Base-by-base conservation (phyloP, 2,329 filamentous ascomycete genomes). In the Fusarium nurragi region DNA sequence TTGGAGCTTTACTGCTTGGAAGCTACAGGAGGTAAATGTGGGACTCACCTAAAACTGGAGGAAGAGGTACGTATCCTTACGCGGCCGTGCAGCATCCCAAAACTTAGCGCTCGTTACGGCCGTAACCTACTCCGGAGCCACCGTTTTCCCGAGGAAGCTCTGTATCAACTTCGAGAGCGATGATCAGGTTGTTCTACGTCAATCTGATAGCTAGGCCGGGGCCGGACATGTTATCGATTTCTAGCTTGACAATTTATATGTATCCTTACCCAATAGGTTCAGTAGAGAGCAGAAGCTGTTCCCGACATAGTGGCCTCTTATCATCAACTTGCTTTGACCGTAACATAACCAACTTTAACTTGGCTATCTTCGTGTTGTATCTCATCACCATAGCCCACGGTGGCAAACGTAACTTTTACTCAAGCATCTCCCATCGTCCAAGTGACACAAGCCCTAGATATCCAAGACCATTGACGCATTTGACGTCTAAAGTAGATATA, bases 401-500 rank as follows among this genome's bases (percentile, higher is more conserved):
- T 47, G 38, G 37, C 21, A 38, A 22, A 38, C 16, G 30, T 45
- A 47, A n/a, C 30, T 49, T 39, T 43, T 28, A 26, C 40, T 53
- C 22, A 38, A 45, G 21, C n/a, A 36, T 51, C 23, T 51, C 21
- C 23, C 18, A 51, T 40, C 34, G 25, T 38, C 23, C 34, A 53
- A 46, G 39, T 60, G 44, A 49, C 26, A 56, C 40, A 58, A 61
- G 54, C 46, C 43, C 44, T 54, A 67, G 30, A 18, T 43, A 34
- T 51, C 52, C 51, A 46, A 59, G 58, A 55, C 58, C 62, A 64
- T 67, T 70, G 60, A 61, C 65, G 65, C 53, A 58, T 65, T 67
- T 70, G 71, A 73, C 78, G 75, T 84, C 80, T 83, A 83, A 77
- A 78, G 79, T 76, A 73, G 76, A 78, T 64, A 74, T 83, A 83